Base-by-base conservation (phyloP, 2,329 filamentous ascomycete genomes). In the Fusarium staphyleae region DNA sequence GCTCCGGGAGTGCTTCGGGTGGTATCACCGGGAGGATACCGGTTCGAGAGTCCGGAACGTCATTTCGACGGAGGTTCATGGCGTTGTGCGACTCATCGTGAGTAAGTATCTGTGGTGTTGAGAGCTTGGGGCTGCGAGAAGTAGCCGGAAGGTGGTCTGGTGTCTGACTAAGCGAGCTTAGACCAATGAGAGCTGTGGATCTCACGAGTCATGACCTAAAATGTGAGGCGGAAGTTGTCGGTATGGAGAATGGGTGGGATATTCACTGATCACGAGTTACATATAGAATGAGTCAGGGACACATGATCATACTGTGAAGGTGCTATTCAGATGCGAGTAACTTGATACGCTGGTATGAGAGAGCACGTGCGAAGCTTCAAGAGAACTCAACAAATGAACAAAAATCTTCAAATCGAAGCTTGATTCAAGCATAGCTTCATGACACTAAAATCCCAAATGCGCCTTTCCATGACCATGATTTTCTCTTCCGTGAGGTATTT, bases 11-110 rank as follows among this genome's bases (percentile, higher is more conserved):
- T 13, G 70, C 69, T 8, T 75, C 77, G 11, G 71, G 71, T 8
- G 78, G 77, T 3, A 79, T 58, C 16, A 76, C 78, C 29, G 80
- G 79, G 4, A 82, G 74, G 22, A 81, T 60, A 49, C 64, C 58
- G 67, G 66, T 63, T 55, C 55, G 54, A 49, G 61, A 60, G 51
- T 65, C 57, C 55, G 66, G 62, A 57, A 63, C 65, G 56, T 68
- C 67, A 71, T 70, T 64, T 62, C 68, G 69, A 69, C 69, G 65
- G 61, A 63, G 49, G 53, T 63, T 65, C 72, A 74, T 75, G 69
- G 66, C 71, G 65, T 63, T 64, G 67, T 28, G 53, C 57, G 54
- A 63, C 61, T 65, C 72, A 73, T 74, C 51, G 49, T 67, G 63
- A 36, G 29, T 16, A 46, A 46, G 33, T 43, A 33, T 16, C 7